Conservation (phyloP, 2,329 filamentous ascomycete species). For the Sporothrix protearum region DNA sequence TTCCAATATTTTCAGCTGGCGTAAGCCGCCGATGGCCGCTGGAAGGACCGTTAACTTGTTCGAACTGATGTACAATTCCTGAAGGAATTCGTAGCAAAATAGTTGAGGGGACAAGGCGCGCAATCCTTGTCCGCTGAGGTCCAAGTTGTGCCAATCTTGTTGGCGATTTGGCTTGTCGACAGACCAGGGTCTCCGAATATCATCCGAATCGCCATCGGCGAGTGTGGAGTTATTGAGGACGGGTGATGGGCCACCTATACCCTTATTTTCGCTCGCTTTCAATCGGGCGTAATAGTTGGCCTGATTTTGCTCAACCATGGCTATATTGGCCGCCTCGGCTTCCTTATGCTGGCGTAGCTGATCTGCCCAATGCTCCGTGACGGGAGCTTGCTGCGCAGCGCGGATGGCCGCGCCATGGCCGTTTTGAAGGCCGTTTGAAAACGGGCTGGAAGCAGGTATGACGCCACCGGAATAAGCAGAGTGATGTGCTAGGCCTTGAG, state of each 20-base stretch:
- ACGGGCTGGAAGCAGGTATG: conserved; percentile 32
- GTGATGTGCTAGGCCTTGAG: conserved; percentile 56
- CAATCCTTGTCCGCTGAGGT: conserved; percentile 93
- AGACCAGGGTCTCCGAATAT: conserved; percentile 57
- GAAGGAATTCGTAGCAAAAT: conserved; percentile 84
- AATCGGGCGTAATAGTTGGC: conserved; percentile 69
- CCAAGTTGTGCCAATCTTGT: conserved; percentile 88
- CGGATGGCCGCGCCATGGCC: conserved; percentile 39
- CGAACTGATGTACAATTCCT: conserved; percentile 87
- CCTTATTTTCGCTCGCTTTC: conserved; percentile 67
- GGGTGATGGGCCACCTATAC: conserved; percentile 54
- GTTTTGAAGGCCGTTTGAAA: conserved; percentile 42
- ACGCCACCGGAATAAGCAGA: conserved; percentile 54
- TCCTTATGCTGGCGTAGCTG: conserved; percentile 79
- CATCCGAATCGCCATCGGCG: conserved; percentile 53
- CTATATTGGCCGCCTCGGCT: conserved; percentile 67
- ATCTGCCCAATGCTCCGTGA: conserved; percentile 76
- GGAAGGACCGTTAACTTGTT: conserved; percentile 86
- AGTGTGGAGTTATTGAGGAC: conserved; percentile 48
- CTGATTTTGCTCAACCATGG: conserved; percentile 64
- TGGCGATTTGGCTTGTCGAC: conserved; percentile 64
- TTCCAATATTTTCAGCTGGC: conserved; percentile 78
- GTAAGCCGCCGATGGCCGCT: conserved; percentile 73
- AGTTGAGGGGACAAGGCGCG: conserved; percentile 74
- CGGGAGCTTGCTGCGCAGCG: conserved; percentile 42